phyloP scores from a whole-genome alignment of 345 rosid species.

The Gossypium sturtianum region DNA sequence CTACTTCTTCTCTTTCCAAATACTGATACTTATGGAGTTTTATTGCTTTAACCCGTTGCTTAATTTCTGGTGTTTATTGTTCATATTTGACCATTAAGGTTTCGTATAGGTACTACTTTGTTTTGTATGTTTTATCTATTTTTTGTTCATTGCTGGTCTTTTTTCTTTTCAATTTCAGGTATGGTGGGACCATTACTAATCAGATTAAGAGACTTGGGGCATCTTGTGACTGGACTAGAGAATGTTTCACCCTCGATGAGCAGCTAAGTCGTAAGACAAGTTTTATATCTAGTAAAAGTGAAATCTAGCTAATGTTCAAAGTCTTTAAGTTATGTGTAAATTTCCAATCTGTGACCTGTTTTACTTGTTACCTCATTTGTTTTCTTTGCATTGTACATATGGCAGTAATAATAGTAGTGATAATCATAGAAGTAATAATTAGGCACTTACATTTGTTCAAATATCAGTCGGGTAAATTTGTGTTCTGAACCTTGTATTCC shows the following conservation, averaged over 20 bases:
- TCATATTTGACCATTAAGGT: background rate
- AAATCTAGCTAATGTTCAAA: conserved; percentile 8
- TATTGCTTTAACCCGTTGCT: background rate
- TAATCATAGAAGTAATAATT: background rate
- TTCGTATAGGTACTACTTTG: background rate
- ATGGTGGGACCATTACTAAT: conserved; percentile 87
- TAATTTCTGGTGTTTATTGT: background rate
- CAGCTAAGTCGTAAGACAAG: conserved; percentile 90
- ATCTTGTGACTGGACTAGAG: conserved; percentile 97
- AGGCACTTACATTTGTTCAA: background rate
- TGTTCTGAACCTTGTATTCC: conserved; percentile 26
- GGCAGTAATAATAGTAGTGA: background rate
- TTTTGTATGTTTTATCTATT: background rate
- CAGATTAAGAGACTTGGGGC: conserved; percentile 98
- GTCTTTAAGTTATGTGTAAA: conserved; percentile 8
- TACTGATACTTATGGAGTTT: background rate
- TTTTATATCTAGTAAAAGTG: conserved; percentile 34
- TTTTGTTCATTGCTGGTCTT: conserved; percentile 12
- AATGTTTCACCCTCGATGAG: conserved; percentile 92
- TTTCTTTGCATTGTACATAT: background rate
- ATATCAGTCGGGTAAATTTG: background rate
- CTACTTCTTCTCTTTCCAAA: background rate
- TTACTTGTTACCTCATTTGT: background rate
- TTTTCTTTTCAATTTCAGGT: conserved; percentile 43
- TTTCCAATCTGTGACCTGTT: background rate